Conservation (phyloP, 2,329 filamentous ascomycete species). For the Helotiales sp. region DNA sequence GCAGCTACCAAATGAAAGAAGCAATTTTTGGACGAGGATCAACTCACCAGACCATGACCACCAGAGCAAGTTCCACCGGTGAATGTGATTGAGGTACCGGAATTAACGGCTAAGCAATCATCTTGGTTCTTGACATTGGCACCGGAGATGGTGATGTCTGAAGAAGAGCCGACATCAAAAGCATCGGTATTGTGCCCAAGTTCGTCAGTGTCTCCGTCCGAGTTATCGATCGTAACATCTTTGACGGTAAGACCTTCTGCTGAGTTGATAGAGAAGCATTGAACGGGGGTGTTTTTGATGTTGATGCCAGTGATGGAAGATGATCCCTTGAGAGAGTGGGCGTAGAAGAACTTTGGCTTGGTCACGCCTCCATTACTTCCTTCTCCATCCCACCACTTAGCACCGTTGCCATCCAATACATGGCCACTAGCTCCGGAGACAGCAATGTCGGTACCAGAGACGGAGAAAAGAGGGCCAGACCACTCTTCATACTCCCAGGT, state of each 20-base stretch:
- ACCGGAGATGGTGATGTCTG: constrained; percentile 49
- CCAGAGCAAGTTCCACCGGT: constrained; percentile 31
- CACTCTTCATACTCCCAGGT: constrained; percentile 67
- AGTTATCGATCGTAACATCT: constrained; percentile 57
- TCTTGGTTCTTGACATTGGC: constrained; percentile 58
- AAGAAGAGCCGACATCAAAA: constrained; percentile 49
- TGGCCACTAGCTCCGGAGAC: constrained; percentile 27
- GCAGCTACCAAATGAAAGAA: no score
- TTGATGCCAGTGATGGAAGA: constrained; percentile 51
- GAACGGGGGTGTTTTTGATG: constrained; percentile 55
- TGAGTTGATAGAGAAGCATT: constrained; percentile 49
- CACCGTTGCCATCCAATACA: constrained; percentile 56
- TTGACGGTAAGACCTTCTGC: constrained; percentile 46
- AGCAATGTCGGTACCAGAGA: constrained; percentile 28
- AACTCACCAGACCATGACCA: constrained; percentile 43
- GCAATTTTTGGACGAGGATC: no score
- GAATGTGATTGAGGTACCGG: constrained; percentile 42
- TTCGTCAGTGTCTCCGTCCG: constrained; percentile 46
- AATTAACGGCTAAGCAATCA: constrained; percentile 60
- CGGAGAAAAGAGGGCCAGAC: constrained; percentile 60
- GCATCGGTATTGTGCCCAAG: constrained; percentile 55
- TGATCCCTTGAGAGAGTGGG: constrained; percentile 48
- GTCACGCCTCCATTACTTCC: constrained; percentile 58
- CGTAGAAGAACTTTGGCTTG: constrained; percentile 65
- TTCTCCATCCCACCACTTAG: constrained; percentile 44